Conservation (phyloP, 805 yeast genomes). For the Saccharomycopsis fibuligera region DNA sequence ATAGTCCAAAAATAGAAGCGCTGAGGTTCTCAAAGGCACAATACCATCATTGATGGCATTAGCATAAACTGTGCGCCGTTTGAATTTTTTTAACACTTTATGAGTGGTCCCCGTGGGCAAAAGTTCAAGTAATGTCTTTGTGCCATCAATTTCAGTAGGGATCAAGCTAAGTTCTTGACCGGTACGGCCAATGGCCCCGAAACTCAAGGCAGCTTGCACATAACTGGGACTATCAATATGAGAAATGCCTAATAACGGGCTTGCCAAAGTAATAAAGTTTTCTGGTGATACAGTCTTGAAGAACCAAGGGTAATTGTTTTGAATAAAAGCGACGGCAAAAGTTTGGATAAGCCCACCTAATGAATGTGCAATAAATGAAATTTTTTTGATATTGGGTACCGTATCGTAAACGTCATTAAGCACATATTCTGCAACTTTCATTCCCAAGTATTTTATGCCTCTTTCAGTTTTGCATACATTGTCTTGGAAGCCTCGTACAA, state of each 20-base stretch:
- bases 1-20: slow-evolving; percentile 63
- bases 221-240: slow-evolving; percentile 70
- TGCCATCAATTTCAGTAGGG: slow-evolving; percentile 32
- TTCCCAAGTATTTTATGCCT: slow-evolving; percentile 70
- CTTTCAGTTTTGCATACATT: slow-evolving; percentile 76
- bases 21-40: slow-evolving; percentile 71
- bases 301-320: slow-evolving; percentile 62
- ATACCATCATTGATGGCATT: slow-evolving; percentile 76
- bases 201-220: slow-evolving; percentile 59
- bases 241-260: slow-evolving; percentile 70
- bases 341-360: slow-evolving; percentile 75
- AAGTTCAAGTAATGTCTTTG: slow-evolving; percentile 48
- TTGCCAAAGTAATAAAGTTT: slow-evolving; percentile 66
- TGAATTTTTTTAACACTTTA: slow-evolving; percentile 46
- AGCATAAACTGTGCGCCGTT: slow-evolving; percentile 66
- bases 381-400: slow-evolving; percentile 39
- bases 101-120: slow-evolving; percentile 69
- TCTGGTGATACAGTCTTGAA: slow-evolving; percentile 53
- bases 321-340: slow-evolving; percentile 68
- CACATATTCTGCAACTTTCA: slow-evolving; percentile 61
- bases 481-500: slow-evolving; percentile 63
- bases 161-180: slow-evolving; percentile 72
- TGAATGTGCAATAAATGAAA: slow-evolving; percentile 76
- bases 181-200: slow-evolving; percentile 74
- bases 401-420: slow-evolving; percentile 42